Percentiles rank a stretch among this genome's conserved stretches.
Conservation (phyloP, 495 filamentous ascomycete species). For the Rostrohypoxylon terebratum region DNA sequence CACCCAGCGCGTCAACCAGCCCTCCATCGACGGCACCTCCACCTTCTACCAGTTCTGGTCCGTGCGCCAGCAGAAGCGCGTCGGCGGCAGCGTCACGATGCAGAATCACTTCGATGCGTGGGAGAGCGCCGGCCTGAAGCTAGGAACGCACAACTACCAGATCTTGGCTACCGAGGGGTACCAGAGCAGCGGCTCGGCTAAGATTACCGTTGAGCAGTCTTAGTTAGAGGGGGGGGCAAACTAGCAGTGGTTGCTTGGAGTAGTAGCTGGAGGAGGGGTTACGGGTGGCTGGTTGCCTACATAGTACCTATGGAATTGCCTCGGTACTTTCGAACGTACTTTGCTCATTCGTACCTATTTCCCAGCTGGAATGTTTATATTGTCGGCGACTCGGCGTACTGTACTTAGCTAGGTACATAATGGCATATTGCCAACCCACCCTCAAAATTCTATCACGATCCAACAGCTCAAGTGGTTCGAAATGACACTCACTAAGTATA, state of each 20-base stretch:
- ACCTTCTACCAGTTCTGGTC: slow-evolving; percentile 72
- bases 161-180: slow-evolving; percentile 70
- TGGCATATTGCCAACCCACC: too few relatives aligned
- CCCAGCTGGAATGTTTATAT: too few relatives aligned
- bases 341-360: background rate
- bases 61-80: slow-evolving; percentile 61
- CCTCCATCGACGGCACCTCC: slow-evolving; percentile 65
- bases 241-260: background rate
- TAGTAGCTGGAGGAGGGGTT: background rate
- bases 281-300: slow-evolving; percentile 4
- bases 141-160: slow-evolving; percentile 69
- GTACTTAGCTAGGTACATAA: too few relatives aligned
- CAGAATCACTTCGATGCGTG: slow-evolving; percentile 75
- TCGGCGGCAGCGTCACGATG: slow-evolving; percentile 62
- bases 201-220: slow-evolving; percentile 53
- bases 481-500: too few relatives aligned
- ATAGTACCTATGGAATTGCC: too few relatives aligned
- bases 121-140: slow-evolving; percentile 60
- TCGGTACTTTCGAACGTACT: too few relatives aligned
- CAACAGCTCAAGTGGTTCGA: too few relatives aligned
- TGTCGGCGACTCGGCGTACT: too few relatives aligned
- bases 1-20: slow-evolving; percentile 68
- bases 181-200: slow-evolving; percentile 57
- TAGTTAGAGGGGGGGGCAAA: slow-evolving; percentile 7
- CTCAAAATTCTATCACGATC: too few relatives aligned